These are phyloP conservation scores for Mollisia scopiformis DNA, from an alignment of 2,329 filamentous ascomycete genomes.

Conservation along the genomic window DNA sequence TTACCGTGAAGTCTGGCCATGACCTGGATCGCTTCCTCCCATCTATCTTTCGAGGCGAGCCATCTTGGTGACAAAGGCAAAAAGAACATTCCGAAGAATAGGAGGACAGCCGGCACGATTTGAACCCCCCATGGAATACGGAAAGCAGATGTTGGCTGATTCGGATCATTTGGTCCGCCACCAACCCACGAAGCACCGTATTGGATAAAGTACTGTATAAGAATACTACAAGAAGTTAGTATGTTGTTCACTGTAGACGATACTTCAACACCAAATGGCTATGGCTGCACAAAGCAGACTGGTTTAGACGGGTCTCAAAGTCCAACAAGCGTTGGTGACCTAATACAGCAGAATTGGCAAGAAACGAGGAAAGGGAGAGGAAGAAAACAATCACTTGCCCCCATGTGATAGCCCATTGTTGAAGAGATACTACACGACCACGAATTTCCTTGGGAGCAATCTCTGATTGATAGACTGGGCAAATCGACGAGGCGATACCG, in stretches of 20 bases:
- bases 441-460: conserved; percentile 61
- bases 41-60: conserved; percentile 69
- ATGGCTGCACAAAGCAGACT: too few relatives aligned
- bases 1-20: conserved; percentile 61
- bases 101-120: conserved; percentile 55
- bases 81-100: conserved; percentile 60
- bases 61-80: conserved; percentile 70
- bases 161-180: conserved; percentile 50
- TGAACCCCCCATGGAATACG: conserved; percentile 66
- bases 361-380: too few relatives aligned
- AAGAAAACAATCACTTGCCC: too few relatives aligned
- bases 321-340: too few relatives aligned
- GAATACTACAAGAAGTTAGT: too few relatives aligned
- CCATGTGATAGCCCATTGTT: conserved; percentile 75
- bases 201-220: conserved; percentile 69
- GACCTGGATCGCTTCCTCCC: conserved; percentile 64
- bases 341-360: too few relatives aligned
- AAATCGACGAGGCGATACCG: conserved; percentile 71
- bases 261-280: too few relatives aligned
- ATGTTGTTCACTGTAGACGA: too few relatives aligned
- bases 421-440: conserved; percentile 64
- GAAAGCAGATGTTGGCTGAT: conserved; percentile 57
- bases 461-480: conserved; percentile 70
- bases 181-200: conserved; percentile 62
- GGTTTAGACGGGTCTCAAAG: too few relatives aligned